Conservation (phyloP, 306 rosid genomes). For the Carpinus viminea region DNA sequence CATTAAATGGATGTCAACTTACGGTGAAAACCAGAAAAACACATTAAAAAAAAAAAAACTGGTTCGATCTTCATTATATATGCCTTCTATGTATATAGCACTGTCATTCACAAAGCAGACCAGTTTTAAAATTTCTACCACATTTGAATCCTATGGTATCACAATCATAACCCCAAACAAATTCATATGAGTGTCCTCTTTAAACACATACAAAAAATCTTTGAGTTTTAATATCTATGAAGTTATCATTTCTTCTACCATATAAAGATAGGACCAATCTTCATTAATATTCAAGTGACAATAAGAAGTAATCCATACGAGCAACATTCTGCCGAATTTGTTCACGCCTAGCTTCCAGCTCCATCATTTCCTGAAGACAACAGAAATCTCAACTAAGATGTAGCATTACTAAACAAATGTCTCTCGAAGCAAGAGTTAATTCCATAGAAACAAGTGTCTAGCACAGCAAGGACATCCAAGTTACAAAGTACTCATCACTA, state of each 20-base stretch:
- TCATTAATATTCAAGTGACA: background rate
- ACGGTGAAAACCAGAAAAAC: background rate
- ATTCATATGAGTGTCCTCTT: background rate
- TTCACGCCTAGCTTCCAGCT: constrained; percentile 86
- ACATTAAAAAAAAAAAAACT: background rate
- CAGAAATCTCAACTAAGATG: constrained; percentile 22
- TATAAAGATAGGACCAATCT: background rate
- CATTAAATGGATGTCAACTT: background rate
- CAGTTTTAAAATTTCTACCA: background rate
- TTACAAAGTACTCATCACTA: background rate
- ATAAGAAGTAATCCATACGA: constrained; percentile 52
- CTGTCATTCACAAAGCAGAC: background rate
- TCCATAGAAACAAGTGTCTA: background rate
- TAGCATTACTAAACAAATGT: background rate
- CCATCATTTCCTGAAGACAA: constrained; percentile 68
- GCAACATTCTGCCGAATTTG: constrained; percentile 79
- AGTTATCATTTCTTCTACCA: background rate
- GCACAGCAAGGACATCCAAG: background rate
- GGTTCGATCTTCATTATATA: background rate
- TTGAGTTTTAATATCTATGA: background rate
- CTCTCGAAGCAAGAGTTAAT: constrained; percentile 8
- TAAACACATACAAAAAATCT: no score
- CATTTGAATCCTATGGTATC: background rate
- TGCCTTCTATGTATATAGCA: background rate
- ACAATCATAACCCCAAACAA: background rate